Percentiles rank a stretch among this genome's conserved stretches.
Conservation (phyloP, 1,284 basidiomycete genomes). For the Vanrija pseudolonga region DNA sequence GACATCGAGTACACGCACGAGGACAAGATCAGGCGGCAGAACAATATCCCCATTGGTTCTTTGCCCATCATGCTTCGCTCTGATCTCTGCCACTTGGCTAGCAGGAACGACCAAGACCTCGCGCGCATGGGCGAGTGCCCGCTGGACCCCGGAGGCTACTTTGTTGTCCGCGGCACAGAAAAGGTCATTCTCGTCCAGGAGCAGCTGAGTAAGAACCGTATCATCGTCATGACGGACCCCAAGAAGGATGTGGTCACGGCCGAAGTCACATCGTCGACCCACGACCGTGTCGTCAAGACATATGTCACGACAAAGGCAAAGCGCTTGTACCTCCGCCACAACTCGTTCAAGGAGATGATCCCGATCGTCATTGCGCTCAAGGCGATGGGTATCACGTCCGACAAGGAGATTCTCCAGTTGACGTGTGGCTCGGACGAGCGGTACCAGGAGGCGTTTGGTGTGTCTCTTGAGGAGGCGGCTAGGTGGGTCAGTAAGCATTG, state of each 20-base stretch:
- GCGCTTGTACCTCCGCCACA: constrained; percentile 94
- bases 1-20: constrained; percentile 95
- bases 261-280: constrained; percentile 98
- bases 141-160: constrained; percentile 97
- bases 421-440: constrained; percentile 89
- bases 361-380: constrained; percentile 96
- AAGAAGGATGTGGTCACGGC: constrained; percentile 92
- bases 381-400: constrained; percentile 92
- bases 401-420: constrained; percentile 94
- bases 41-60: constrained; percentile 85
- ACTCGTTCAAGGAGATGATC: constrained; percentile 95
- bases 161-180: constrained; percentile 98
- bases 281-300: constrained; percentile 97
- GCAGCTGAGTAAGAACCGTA: constrained; percentile 97
- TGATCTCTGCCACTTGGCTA: constrained; percentile 86
- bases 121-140: constrained; percentile 96
- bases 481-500: constrained; percentile 49
- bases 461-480: constrained; percentile 91
- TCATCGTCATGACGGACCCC: constrained; percentile 92
- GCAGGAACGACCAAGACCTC: constrained; percentile 71
- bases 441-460: constrained; percentile 83
- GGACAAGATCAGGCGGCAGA: constrained; percentile 75
- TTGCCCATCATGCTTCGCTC: constrained; percentile 96
- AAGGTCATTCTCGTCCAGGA: constrained; percentile 99
- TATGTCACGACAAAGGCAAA: constrained; percentile 94